Percentiles rank a stretch among this genome's conserved stretches.
Conservation (phyloP, 805 yeast genomes). For the Starmerella potacharoeniae region DNA sequence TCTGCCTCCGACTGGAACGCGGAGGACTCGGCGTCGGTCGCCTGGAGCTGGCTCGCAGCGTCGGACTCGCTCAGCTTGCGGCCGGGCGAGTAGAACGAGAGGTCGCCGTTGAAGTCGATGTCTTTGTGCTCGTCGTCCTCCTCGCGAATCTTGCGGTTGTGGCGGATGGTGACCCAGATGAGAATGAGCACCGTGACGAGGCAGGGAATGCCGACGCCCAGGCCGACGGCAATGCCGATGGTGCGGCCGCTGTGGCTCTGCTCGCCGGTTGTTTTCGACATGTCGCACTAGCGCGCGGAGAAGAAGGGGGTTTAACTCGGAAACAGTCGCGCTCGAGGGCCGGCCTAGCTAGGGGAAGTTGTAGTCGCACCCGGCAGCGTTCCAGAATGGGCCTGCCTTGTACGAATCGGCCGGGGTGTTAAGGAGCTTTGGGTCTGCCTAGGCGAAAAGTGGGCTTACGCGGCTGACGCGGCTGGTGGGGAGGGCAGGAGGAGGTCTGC, state of each 20-base stretch:
- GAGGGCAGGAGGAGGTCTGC: background rate
- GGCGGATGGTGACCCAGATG: constrained; percentile 27
- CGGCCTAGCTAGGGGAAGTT: too few relatives aligned
- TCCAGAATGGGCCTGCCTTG: background rate
- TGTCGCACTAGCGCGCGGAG: background rate
- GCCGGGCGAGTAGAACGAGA: constrained; percentile 17
- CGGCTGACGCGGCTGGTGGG: background rate
- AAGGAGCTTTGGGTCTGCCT: background rate
- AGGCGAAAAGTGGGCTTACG: constrained; percentile 1
- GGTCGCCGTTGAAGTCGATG: constrained; percentile 31
- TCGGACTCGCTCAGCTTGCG: constrained; percentile 2
- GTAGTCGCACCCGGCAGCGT: background rate
- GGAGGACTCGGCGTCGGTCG: background rate
- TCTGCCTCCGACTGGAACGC: constrained; percentile 5
- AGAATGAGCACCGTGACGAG: constrained; percentile 26
- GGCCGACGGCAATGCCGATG: constrained; percentile 26
- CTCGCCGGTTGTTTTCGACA: background rate
- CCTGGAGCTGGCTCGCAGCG: background rate
- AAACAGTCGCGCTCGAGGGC: too few relatives aligned
- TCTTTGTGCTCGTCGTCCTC: constrained; percentile 30
- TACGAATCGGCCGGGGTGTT: background rate
- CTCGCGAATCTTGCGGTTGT: constrained; percentile 25
- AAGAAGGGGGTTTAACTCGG: too few relatives aligned
- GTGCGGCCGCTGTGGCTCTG: constrained; percentile 7
- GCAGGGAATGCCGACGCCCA: constrained; percentile 34